Evolutionary conservation across 169 alveolate genomes (phyloP).

Genomic region (Plasmodium adleri): DNA sequence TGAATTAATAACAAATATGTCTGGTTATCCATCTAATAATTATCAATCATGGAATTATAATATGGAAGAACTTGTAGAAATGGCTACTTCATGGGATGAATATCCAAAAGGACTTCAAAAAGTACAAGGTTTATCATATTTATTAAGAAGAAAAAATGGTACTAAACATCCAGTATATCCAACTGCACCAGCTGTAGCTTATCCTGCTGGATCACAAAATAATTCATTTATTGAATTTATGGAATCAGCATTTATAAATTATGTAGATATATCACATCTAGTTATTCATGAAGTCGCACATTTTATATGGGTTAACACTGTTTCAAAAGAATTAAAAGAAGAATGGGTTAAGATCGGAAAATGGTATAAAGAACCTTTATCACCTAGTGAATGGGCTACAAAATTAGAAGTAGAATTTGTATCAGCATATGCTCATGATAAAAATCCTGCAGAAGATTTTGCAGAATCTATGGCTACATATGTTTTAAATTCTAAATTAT

Average conservation of each 20-base stretch:
- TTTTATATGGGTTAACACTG: constrained; percentile 78
- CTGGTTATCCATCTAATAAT: constrained; percentile 79
- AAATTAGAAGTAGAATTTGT: constrained; percentile 82
- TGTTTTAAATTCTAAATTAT: constrained; percentile 81
- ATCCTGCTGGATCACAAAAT: constrained; percentile 82
- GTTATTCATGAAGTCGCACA: constrained; percentile 85
- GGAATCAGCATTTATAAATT: constrained; percentile 85
- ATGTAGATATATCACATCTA: constrained; percentile 82
- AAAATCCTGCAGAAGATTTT: constrained; percentile 86
- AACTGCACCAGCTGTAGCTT: constrained; percentile 89
- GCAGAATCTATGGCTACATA: constrained; percentile 83
- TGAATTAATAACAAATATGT: constrained; percentile 21
- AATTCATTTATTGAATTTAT: constrained; percentile 85
- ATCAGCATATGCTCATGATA: constrained; percentile 86
- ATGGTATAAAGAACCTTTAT: constrained; percentile 83
- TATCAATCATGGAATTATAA: constrained; percentile 86
- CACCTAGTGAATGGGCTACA: constrained; percentile 86
- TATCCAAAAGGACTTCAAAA: constrained; percentile 86
- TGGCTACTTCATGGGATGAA: constrained; percentile 87
- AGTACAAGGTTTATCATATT: constrained; percentile 82
- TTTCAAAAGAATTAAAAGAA: constrained; percentile 69
- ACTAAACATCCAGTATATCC: constrained; percentile 85
- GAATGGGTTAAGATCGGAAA: constrained; percentile 81
- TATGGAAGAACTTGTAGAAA: constrained; percentile 85
- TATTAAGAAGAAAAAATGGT: constrained; percentile 83